phyloP scores from a whole-genome alignment of 1,284 basidiomycete genomes.

The Athelia sp. region DNA sequence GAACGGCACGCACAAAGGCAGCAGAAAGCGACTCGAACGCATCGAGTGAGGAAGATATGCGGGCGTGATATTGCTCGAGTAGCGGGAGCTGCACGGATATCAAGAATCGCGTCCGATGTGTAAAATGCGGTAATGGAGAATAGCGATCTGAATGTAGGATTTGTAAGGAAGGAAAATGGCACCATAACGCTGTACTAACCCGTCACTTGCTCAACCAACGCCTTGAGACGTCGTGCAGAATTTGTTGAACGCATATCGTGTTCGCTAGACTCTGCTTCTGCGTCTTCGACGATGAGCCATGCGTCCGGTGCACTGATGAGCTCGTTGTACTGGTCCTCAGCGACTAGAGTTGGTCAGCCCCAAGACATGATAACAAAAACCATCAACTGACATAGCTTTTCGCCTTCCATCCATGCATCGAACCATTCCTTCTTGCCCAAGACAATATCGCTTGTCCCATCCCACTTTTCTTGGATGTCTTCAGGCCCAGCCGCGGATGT shows the following conservation, averaged over 20 bases:
- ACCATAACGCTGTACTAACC: constrained; percentile 36
- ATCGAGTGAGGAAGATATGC: constrained; percentile 82
- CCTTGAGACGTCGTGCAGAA: constrained; percentile 76
- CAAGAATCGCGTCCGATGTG: constrained; percentile 81
- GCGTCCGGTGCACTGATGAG: constrained; percentile 81
- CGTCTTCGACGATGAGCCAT: constrained; percentile 81
- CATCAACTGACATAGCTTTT: constrained; percentile 71
- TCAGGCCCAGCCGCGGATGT: constrained; percentile 34
- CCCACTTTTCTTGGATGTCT: constrained; percentile 42
- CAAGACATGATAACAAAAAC: constrained; percentile 4
- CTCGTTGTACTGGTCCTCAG: constrained; percentile 75
- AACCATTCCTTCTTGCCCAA: constrained; percentile 87
- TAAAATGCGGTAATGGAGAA: constrained; percentile 74
- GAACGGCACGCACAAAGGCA: constrained; percentile 84
- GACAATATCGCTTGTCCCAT: constrained; percentile 78
- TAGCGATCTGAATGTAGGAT: constrained; percentile 67
- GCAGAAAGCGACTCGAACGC: constrained; percentile 91
- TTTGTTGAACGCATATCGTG: constrained; percentile 62
- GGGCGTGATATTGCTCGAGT: constrained; percentile 69
- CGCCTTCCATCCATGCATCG: constrained; percentile 83
- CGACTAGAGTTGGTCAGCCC: constrained; percentile 40
- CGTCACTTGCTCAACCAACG: constrained; percentile 86
- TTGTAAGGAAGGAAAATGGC: constrained; percentile 3
- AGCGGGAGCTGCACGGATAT: constrained; percentile 83
- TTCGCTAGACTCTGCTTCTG: constrained; percentile 45